Base-by-base conservation (phyloP, 129 eudicot genomes). In the Saposhnikovia divaricata region DNA sequence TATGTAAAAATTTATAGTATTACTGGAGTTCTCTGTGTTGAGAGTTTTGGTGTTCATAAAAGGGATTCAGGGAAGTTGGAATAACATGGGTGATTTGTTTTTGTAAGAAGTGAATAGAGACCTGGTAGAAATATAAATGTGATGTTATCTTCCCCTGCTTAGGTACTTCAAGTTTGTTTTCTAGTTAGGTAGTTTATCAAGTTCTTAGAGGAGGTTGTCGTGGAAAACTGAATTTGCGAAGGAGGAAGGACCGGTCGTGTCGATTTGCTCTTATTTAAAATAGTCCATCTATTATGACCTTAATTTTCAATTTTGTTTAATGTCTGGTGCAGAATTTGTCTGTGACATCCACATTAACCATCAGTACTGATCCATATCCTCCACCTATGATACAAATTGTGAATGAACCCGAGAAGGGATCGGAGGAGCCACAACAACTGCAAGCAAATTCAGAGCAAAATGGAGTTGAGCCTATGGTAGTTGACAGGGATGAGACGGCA, bases 281-380 rank as follows among this genome's bases (percentile, higher is more conserved):
- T 59, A n/a, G 31, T 37, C 70, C 38, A 63, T 63, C 70, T 27
- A 68, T 27, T 0, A 27, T 68, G 21, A 28, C 6, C 69, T 61
- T 61, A 34, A 25, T 63, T 25, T 9, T 63, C 38, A 63, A 31
- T 14, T 31, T 68, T 61, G 73, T 68, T 68, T 68, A 5, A 28
- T 68, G 73, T 65, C 72, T 57, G 66, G 39, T 34, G 42, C 88
- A 93, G 98, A 93, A 91, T 84, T 74, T 93, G 82, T 87, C 84
- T 27, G 98, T 93, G 80, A 93, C 98, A 27, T 91, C 95, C 19
- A 93, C 89, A 37, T 82, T 93, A 80, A 80, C 85, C 31, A 83
- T 85, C 80, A 89, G 90, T 40, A 77, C 84, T 19, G 89, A 84
- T 87, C 87, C 90, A 74, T 74, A 81, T 70, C 87, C 86, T 75